Percentiles rank a stretch among this genome's conserved stretches.
Evolutionary conservation across 306 rosid genomes (phyloP).

Genomic region (Pyrus communis): DNA sequence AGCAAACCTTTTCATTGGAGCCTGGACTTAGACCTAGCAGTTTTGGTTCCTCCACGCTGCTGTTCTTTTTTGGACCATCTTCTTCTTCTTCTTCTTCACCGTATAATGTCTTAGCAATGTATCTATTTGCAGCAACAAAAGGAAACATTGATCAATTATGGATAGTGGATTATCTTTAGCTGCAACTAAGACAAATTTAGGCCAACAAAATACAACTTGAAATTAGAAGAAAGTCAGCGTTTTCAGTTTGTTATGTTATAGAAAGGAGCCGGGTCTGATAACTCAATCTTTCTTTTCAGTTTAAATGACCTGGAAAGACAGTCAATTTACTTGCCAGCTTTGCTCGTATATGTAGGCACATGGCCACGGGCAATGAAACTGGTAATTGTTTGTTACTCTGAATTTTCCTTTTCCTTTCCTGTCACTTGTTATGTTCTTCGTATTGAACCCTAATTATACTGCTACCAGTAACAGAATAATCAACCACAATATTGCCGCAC

Average conservation of each 20-base stretch:
- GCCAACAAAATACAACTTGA: not conserved
- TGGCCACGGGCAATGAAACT: not conserved
- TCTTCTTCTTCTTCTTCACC: slow-evolving; percentile 58
- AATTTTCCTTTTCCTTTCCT: not conserved
- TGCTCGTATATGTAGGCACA: not conserved
- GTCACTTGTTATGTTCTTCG: not conserved
- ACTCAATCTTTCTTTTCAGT: not conserved
- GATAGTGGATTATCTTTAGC: not conserved
- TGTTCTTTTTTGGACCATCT: slow-evolving; percentile 27
- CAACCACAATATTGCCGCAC: not conserved
- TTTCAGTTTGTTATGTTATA: not conserved
- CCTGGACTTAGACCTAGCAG: slow-evolving; percentile 59
- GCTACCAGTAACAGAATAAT: not conserved
- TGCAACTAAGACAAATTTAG: not conserved
- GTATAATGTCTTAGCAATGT: slow-evolving; percentile 74
- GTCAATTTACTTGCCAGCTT: not conserved
- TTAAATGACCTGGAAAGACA: not conserved
- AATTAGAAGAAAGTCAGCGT: not conserved
- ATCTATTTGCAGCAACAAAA: slow-evolving; percentile 47
- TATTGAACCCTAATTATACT: not conserved
- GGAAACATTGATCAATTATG: not conserved
- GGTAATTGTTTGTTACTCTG: not conserved
- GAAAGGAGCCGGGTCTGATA: not conserved
- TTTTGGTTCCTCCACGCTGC: slow-evolving; percentile 58
- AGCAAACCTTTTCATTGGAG: slow-evolving; percentile 66